Base-by-base conservation (phyloP, 768 basidiomycete genomes). In the Psilocybe tampanensis region DNA sequence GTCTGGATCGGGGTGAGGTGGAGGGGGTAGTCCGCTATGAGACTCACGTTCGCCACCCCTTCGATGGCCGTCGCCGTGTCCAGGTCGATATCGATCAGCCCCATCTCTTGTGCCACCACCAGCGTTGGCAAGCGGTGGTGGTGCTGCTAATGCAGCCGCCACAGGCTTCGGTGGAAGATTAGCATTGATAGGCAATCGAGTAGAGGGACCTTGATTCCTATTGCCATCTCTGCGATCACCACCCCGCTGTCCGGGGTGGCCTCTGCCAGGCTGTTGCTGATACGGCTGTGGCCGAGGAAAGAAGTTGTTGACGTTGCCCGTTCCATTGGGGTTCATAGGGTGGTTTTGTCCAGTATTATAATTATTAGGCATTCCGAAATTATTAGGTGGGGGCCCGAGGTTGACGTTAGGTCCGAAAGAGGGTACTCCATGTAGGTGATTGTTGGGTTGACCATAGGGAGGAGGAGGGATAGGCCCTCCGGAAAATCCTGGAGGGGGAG, bases 101-200 rank as follows among this genome's bases (percentile, higher is more conserved):
- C 18, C n/a, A 33, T 29, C 47, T 24, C 26, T 48, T 9, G 26
- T 29, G 21, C 26, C 47, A 33, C 47, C 47, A 15, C 26, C 47
- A 19, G 18, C 23, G 47, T n/a, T 29, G n/a, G 32, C 5, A 9
- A 9, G 29, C 29, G 29, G 29, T 4, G 29, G 29, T 9, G 29
- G 29, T 29, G 29, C 29, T 29, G 29, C n/a, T n/a, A n/a, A n/a
- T n/a, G n/a, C n/a, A n/a, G n/a, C n/a, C n/a, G n/a, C 47, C 18
- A 52, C 24, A 43, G 65, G 65, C 21, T 58, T 53, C 2, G 64
- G 55, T 1, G 66, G 66, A 18, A 65, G 50, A 23, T 56, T 58
- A 19, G 62, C 60, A 34, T 59, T 62, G 8, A 19, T 23, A 24
- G 64, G 64, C 18, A 64, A 32, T 13, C 54, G 26, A 43, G 42